Evolutionary conservation across 164 flowering plant species (phyloP).

Genomic region (Kingdonia uniflora): DNA sequence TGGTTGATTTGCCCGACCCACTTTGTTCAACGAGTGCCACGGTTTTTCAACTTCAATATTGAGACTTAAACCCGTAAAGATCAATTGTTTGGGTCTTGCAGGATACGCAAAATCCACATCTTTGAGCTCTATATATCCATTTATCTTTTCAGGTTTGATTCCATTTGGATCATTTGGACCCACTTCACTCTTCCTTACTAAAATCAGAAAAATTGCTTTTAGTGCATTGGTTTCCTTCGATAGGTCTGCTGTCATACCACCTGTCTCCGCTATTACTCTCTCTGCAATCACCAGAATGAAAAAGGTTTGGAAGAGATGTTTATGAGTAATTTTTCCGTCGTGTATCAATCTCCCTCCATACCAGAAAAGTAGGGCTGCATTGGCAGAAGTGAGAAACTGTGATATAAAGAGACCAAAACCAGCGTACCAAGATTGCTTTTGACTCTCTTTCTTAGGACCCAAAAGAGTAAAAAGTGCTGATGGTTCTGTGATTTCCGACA

Average conservation of each 20-base stretch:
- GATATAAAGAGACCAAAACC: slow-evolving; percentile 15
- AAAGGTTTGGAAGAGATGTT: slow-evolving; percentile 19
- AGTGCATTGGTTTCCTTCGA: slow-evolving; percentile 20
- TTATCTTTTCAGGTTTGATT: slow-evolving; percentile 10
- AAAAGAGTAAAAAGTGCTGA: slow-evolving; percentile 6
- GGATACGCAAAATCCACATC: slow-evolving; percentile 34
- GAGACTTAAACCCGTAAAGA: slow-evolving; percentile 29
- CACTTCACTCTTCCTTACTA: slow-evolving; percentile 16
- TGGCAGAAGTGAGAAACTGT: slow-evolving; percentile 17
- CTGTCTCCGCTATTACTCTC: slow-evolving; percentile 19
- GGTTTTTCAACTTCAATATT: slow-evolving; percentile 30
- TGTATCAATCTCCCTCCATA: slow-evolving; percentile 20
- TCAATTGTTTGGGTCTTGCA: slow-evolving; percentile 30
- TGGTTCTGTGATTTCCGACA: slow-evolving; percentile 17
- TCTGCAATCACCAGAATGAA: slow-evolving; percentile 16
- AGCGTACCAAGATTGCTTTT: slow-evolving; percentile 19
- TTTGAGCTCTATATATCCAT: slow-evolving; percentile 27
- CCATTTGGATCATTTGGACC: slow-evolving; percentile 22
- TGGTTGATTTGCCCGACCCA: slow-evolving; percentile 48
- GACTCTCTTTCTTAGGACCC: slow-evolving; percentile 16
- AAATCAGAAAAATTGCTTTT: slow-evolving; percentile 12
- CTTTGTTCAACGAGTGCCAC: slow-evolving; percentile 44
- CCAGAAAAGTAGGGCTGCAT: slow-evolving; percentile 13
- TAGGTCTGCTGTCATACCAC: slow-evolving; percentile 21
- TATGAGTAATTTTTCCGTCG: slow-evolving; percentile 9